Conservation (phyloP, 495 filamentous ascomycete species). For the Xylaria castorea region DNA sequence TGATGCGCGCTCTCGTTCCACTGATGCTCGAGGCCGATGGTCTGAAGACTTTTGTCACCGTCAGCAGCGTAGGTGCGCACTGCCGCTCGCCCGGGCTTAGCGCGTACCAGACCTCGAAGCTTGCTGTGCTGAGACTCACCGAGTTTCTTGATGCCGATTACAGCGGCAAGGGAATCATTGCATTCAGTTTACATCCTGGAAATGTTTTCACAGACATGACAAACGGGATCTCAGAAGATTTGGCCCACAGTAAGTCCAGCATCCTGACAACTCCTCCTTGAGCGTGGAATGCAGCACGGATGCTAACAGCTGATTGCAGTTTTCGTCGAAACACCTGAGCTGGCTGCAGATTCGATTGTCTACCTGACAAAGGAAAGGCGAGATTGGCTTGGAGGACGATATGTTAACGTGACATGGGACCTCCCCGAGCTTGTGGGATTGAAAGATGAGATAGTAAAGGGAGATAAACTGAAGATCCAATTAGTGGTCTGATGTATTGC, state of each 20-base stretch:
- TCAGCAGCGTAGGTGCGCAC: slow-evolving; percentile 54
- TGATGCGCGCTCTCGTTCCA: slow-evolving; percentile 50
- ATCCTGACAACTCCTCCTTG: neutral
- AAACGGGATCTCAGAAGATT: slow-evolving; percentile 8
- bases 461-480: slow-evolving; percentile 54
- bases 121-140: slow-evolving; percentile 56
- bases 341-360: slow-evolving; percentile 56
- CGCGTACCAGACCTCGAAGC: slow-evolving; percentile 55
- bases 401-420: slow-evolving; percentile 56
- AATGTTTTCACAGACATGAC: slow-evolving; percentile 55
- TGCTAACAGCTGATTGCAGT: slow-evolving; percentile 29
- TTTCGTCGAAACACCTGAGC: slow-evolving; percentile 51
- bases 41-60: slow-evolving; percentile 56
- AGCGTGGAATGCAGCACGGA: neutral
- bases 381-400: slow-evolving; percentile 60
- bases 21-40: slow-evolving; percentile 36
- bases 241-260: slow-evolving; percentile 7
- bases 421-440: slow-evolving; percentile 52
- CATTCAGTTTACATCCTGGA: slow-evolving; percentile 59
- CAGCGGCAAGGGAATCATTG: slow-evolving; percentile 51
- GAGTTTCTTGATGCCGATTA: slow-evolving; percentile 57
- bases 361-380: slow-evolving; percentile 55
- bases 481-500: slow-evolving; percentile 40
- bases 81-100: slow-evolving; percentile 37
- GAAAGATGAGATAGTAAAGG: slow-evolving; percentile 54